Percentiles rank a stretch among this genome's conserved stretches.
These are phyloP conservation scores for Trichoderma sp. DNA, from an alignment of 2,329 filamentous ascomycete species.

Conservation along the genomic window DNA sequence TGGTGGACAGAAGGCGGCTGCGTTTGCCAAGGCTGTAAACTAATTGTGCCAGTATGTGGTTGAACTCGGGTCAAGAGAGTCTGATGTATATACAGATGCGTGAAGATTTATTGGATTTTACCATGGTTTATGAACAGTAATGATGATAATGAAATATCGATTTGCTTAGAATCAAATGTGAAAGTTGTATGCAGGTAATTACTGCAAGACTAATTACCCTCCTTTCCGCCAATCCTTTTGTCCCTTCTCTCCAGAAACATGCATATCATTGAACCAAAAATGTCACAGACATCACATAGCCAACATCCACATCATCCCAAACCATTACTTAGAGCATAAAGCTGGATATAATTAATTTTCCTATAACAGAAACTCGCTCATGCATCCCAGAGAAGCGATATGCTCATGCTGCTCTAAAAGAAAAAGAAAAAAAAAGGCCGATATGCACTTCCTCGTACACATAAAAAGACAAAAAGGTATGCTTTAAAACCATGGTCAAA, in stretches of 20 bases:
- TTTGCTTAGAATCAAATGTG: neutral
- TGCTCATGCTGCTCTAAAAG: conserved; percentile 4
- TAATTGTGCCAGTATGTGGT: neutral
- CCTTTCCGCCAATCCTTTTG: neutral
- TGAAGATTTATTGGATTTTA: too few species aligned
- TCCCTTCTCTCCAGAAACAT: neutral
- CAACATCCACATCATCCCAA: neutral
- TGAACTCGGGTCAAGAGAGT: neutral
- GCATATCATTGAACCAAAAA: neutral
- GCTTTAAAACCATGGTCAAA: neutral
- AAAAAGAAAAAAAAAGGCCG: neutral
- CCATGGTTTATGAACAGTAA: neutral
- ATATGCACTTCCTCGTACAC: neutral
- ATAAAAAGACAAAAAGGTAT: neutral
- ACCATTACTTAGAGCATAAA: neutral
- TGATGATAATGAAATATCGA: neutral
- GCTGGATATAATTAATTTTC: conserved; percentile 8
- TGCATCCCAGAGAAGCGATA: conserved; percentile 4
- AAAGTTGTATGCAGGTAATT: neutral
- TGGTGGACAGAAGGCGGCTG: conserved; percentile 19
- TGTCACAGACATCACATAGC: neutral
- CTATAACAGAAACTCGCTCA: conserved; percentile 7
- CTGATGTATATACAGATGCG: neutral
- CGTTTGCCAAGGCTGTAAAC: conserved; percentile 8
- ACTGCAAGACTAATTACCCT: neutral